These are phyloP conservation scores for Cryptococcus sp. DNA, from an alignment of 1,284 basidiomycete species.

Conservation along the genomic window DNA sequence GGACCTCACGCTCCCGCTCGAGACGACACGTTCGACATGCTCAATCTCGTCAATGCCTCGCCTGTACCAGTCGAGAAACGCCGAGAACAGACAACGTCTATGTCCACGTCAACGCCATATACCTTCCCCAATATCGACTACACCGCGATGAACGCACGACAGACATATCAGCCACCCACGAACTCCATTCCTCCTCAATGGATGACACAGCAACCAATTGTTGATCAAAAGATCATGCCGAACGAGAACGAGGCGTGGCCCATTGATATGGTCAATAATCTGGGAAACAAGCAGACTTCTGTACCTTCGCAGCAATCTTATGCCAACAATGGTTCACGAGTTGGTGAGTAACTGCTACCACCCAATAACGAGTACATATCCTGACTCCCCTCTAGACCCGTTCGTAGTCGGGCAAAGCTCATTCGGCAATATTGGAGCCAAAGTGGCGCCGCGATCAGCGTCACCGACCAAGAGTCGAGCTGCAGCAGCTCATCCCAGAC, in stretches of 20 bases:
- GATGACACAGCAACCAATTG: constrained; percentile 1
- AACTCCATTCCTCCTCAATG: constrained; percentile 10
- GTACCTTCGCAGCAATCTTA: too few relatives aligned
- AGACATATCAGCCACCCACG: neutral
- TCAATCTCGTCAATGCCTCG: constrained; percentile 20
- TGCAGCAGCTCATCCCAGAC: neutral
- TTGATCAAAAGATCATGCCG: neutral
- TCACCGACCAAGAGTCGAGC: neutral
- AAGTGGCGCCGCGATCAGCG: neutral
- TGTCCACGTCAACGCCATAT: too few relatives aligned
- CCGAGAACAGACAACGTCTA: too few relatives aligned
- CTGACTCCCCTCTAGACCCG: neutral
- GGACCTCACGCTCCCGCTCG: neutral
- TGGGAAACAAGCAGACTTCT: neutral
- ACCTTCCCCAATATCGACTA: neutral
- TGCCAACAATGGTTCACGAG: too few relatives aligned
- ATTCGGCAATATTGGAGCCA: neutral
- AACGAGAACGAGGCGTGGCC: neutral
- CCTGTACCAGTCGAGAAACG: neutral
- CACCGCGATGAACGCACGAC: constrained; percentile 10
- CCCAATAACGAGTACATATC: too few relatives aligned
- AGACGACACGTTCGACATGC: constrained; percentile 26
- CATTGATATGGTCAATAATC: neutral
- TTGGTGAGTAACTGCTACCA: too few relatives aligned
- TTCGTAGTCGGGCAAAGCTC: neutral